Evolutionary conservation across 2,329 filamentous ascomycete species (phyloP).

Genomic region (Cordyceps javanica): DNA sequence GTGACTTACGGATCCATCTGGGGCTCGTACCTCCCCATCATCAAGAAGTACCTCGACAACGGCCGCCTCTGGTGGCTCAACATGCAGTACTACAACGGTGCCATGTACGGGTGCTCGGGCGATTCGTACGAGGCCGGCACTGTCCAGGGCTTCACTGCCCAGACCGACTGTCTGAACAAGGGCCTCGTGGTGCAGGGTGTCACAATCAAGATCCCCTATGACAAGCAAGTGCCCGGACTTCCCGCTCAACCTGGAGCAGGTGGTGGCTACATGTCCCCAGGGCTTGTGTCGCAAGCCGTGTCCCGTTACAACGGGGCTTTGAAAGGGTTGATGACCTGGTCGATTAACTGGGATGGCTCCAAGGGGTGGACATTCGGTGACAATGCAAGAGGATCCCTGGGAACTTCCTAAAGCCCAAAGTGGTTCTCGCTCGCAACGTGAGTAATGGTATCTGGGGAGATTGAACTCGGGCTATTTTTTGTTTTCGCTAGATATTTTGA

Average conservation of each 20-base stretch:
- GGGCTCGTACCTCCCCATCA: conserved; percentile 31
- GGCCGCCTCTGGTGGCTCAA: conserved; percentile 31
- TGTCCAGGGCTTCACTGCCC: conserved; percentile 27
- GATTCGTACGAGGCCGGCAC: conserved; percentile 27
- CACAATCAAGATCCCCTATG: conserved; percentile 27
- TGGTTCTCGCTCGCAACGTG: too few relatives aligned
- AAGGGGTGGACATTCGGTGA: conserved; percentile 29
- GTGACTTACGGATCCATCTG: conserved; percentile 28
- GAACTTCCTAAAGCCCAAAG: neutral
- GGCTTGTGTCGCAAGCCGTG: conserved; percentile 24
- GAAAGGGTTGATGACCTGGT: conserved; percentile 32
- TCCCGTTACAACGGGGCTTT: conserved; percentile 26
- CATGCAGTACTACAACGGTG: conserved; percentile 34
- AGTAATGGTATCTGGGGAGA: neutral
- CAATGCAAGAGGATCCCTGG: conserved; percentile 19
- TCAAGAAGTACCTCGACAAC: conserved; percentile 31
- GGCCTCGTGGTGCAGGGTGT: conserved; percentile 26
- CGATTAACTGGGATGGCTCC: conserved; percentile 32
- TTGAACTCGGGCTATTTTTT: too few relatives aligned
- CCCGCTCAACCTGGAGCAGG: conserved; percentile 29
- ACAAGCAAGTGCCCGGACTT: conserved; percentile 30
- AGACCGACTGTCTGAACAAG: conserved; percentile 30
- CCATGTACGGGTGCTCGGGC: conserved; percentile 29
- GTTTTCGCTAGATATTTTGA: neutral
- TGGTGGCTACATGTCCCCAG: conserved; percentile 27